A percentile compares a stretch with the other conserved stretches of the same genome.
Conservation (phyloP, 768 basidiomycete species). For the Mycena epipterygia region DNA sequence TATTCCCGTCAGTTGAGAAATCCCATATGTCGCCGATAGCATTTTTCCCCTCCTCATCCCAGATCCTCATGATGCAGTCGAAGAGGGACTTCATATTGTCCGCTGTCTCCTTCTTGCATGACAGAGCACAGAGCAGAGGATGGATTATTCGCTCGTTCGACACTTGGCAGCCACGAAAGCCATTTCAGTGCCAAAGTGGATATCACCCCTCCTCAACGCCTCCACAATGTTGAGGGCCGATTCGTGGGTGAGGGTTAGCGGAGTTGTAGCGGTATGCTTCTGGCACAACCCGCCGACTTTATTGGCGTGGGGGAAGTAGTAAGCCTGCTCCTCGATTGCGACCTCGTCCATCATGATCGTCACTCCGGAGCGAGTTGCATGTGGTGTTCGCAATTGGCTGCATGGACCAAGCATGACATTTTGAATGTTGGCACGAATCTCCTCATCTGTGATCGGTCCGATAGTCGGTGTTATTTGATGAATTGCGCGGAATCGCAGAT, state of each 20-base stretch:
- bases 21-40: slow-evolving; percentile 26
- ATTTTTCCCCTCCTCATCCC: not conserved
- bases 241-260: no score
- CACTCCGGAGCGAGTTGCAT: not conserved
- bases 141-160: no score
- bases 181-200: slow-evolving; percentile 33
- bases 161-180: no score
- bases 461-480: no score
- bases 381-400: not conserved
- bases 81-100: not conserved
- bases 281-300: slow-evolving; percentile 30
- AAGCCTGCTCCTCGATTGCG: slow-evolving; percentile 13
- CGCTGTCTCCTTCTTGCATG: slow-evolving; percentile 27
- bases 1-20: not conserved
- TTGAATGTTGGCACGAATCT: no score
- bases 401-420: no score
- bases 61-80: not conserved
- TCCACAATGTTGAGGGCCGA: not conserved
- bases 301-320: slow-evolving; percentile 20
- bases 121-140: slow-evolving; percentile 16
- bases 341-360: slow-evolving; percentile 24
- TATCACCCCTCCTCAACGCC: not conserved
- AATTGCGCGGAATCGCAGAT: no score
- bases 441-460: no score
- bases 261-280: slow-evolving; percentile 29